Conservation (phyloP, 139 green algal genomes). For the Coelastrella sp. region DNA sequence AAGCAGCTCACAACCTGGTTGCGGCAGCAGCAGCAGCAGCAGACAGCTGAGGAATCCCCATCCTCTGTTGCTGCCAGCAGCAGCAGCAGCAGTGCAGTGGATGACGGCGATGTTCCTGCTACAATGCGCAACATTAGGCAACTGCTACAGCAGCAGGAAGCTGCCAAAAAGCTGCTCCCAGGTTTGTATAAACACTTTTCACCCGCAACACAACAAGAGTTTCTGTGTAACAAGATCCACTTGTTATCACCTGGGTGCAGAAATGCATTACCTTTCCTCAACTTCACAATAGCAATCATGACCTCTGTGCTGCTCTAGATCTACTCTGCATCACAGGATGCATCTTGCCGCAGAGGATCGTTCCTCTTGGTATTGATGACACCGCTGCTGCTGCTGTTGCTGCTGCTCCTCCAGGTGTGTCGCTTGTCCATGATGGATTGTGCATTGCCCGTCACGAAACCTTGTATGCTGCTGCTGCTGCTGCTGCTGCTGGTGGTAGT, state of each 20-base stretch:
- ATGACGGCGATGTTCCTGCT: conserved; percentile 8
- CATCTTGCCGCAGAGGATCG: too few relatives aligned
- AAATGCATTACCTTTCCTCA: too few relatives aligned
- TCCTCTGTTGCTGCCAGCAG: neutral
- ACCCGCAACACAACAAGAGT: too few relatives aligned
- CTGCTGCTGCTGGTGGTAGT: neutral
- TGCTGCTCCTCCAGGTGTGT: neutral
- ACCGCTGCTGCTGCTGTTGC: neutral
- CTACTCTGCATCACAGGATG: too few relatives aligned
- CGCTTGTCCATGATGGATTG: neutral
- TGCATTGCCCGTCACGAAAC: neutral
- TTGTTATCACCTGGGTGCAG: too few relatives aligned
- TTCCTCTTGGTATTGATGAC: too few relatives aligned
- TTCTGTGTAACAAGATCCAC: too few relatives aligned
- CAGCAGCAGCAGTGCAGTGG: neutral
- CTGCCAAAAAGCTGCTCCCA: conserved; percentile 5
- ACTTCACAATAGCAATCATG: too few relatives aligned
- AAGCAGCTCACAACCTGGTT: conserved; percentile 29
- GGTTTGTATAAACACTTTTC: neutral
- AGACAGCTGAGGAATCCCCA: neutral
- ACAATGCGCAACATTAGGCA: neutral
- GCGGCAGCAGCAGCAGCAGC: conserved; percentile 35
- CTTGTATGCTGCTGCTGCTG: neutral
- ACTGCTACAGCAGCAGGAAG: conserved; percentile 11
- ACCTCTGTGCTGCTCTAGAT: too few relatives aligned